A percentile compares a stretch with the other conserved stretches of the same genome.
Conservation (phyloP, 768 basidiomycete species). For the Psilocybe subaeruginosa region DNA sequence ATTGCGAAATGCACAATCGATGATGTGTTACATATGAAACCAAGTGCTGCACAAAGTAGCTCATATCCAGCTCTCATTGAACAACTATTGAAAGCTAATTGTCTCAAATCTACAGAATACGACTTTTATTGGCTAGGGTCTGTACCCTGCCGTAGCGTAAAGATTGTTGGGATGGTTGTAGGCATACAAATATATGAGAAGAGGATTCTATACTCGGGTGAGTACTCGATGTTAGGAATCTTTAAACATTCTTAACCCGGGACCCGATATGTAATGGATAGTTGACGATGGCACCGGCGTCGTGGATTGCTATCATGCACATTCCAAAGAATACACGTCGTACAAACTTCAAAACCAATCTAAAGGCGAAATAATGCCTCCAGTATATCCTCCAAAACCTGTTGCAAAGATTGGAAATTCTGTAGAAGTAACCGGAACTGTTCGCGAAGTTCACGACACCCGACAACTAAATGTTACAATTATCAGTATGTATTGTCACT, state of each 20-base stretch:
- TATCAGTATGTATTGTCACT: slow-evolving; percentile 46
- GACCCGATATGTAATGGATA: slow-evolving; percentile 25
- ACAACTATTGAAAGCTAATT: slow-evolving; percentile 3
- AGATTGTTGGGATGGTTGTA: slow-evolving; percentile 65
- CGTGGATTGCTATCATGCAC: slow-evolving; percentile 64
- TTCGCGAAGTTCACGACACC: slow-evolving; percentile 40
- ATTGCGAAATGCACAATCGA: slow-evolving; percentile 56
- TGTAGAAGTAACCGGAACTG: slow-evolving; percentile 50
- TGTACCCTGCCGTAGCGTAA: slow-evolving; percentile 68
- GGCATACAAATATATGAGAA: slow-evolving; percentile 63
- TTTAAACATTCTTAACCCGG: neutral
- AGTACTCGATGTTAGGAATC: slow-evolving; percentile 13
- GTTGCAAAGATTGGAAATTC: slow-evolving; percentile 48
- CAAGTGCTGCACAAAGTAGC: slow-evolving; percentile 32
- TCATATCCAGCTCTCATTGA: slow-evolving; percentile 15
- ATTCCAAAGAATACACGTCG: slow-evolving; percentile 20
- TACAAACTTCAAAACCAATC: slow-evolving; percentile 12
- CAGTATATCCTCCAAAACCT: slow-evolving; percentile 33
- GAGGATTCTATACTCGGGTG: slow-evolving; percentile 62
- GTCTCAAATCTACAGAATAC: slow-evolving; percentile 34
- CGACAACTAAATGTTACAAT: slow-evolving; percentile 49
- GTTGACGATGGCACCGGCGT: slow-evolving; percentile 82
- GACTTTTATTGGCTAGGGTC: slow-evolving; percentile 77
- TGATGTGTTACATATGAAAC: slow-evolving; percentile 53
- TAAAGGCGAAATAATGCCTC: slow-evolving; percentile 10